phyloP scores from a whole-genome alignment of 2,329 filamentous ascomycete genomes.

The Periconia macrospinosa region DNA sequence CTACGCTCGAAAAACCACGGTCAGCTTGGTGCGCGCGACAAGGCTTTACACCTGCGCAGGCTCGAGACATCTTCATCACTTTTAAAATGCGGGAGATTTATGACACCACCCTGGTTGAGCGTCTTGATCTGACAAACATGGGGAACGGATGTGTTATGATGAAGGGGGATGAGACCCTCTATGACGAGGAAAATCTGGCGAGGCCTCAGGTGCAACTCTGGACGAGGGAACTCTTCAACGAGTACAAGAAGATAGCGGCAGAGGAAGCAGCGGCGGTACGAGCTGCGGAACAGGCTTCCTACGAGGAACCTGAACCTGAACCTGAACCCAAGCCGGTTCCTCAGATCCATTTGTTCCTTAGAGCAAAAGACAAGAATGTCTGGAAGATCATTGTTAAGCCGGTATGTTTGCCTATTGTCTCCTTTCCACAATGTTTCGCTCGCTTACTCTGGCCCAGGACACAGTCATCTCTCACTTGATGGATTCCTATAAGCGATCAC shows the following conservation, averaged over 20 bases:
- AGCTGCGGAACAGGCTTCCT: slow-evolving; percentile 37
- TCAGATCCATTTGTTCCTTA: slow-evolving; percentile 53
- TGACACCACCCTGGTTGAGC: slow-evolving; percentile 64
- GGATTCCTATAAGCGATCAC: slow-evolving; percentile 28
- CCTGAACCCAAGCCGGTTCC: slow-evolving; percentile 24
- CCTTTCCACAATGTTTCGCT: slow-evolving; percentile 4
- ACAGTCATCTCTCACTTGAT: slow-evolving; percentile 35
- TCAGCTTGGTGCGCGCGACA: slow-evolving; percentile 71
- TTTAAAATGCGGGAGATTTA: slow-evolving; percentile 76
- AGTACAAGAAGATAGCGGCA: slow-evolving; percentile 49
- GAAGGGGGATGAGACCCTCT: slow-evolving; percentile 50
- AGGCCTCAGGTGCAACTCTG: slow-evolving; percentile 77
- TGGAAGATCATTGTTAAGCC: slow-evolving; percentile 54
- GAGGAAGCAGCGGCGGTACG: slow-evolving; percentile 36
- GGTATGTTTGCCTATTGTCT: slow-evolving; percentile 37
- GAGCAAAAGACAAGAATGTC: slow-evolving; percentile 54
- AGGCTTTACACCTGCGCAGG: slow-evolving; percentile 51
- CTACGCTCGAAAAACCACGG: slow-evolving; percentile 68
- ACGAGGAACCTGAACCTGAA: slow-evolving; percentile 18
- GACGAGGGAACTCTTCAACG: slow-evolving; percentile 65
- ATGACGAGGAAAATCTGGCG: slow-evolving; percentile 52
- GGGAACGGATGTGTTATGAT: slow-evolving; percentile 41
- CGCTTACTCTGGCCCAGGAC: slow-evolving; percentile 19
- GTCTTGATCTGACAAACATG: slow-evolving; percentile 54
- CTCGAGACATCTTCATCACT: slow-evolving; percentile 70